Evolutionary conservation across 306 rosid genomes (phyloP), one percentile per base, ranked within the genome.

Genomic region (Cicer bijugum): DNA sequence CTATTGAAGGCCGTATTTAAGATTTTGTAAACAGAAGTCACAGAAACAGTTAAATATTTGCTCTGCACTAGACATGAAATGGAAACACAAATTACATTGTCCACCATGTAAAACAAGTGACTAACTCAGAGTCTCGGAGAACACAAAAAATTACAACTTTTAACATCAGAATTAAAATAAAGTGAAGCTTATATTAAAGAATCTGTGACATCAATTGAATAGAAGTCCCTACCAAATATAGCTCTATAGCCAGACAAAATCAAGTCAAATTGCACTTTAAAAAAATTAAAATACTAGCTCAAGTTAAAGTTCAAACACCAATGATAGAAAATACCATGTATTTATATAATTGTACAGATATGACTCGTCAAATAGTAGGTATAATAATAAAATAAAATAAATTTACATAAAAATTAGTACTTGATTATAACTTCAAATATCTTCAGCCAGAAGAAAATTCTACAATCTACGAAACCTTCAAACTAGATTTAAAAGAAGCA

Each of bases 401-500:
- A 23, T 10, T n/a, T 51, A 39, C 79, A 20, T 15, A 12, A 12
- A 33, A 55, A 42, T 20, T 38, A 39, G 72, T 28, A 28, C 35
- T 40, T 50, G 17, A n/a, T 64, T 48, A 12, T 8, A 64, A 52
- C 53, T 52, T 44, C 80, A 75, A 53, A 38, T 39, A 75, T 75
- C 42, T 3, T 52, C 71, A 17, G 28, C 43, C 40, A 62, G 40
- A 48, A 55, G 46, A 75, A 63, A 40, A 39, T 2, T 51, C 12
- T 44, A 12, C 17, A 72, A 37, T 42, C 45, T 55, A 53, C 1
- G 14, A 56, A 35, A 57, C 67, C 17, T 43, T 20, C 28, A 60
- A 48, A 48, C 65, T 7, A 50, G 14, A 59, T 23, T 45, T 45
- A 17, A 35, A 71, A 39, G 37, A 60, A 16, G 43, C 65, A 64